Conservation (phyloP, 78 protist species). For the Acrasis kona region DNA sequence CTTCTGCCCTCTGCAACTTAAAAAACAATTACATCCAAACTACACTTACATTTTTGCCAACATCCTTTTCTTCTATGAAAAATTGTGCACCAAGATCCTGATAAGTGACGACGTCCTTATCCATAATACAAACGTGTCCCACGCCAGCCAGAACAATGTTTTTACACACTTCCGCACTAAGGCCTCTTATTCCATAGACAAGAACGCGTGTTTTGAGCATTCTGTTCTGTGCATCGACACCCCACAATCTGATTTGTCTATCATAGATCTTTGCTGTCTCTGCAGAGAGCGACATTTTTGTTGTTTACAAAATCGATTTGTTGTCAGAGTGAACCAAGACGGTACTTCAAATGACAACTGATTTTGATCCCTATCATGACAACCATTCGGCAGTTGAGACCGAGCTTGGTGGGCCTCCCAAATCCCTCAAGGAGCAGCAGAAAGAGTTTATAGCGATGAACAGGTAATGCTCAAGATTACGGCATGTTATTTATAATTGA, state of each 20-base stretch:
- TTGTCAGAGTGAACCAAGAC: too few species aligned
- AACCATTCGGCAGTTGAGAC: too few species aligned
- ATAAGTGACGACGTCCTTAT: background rate
- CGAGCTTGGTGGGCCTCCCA: too few species aligned
- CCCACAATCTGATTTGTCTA: slow-evolving; percentile 3
- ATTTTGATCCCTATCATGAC: too few species aligned
- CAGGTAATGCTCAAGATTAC: too few species aligned
- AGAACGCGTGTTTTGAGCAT: background rate
- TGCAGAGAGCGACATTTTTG: background rate
- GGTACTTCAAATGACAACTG: too few species aligned
- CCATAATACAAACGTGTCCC: background rate
- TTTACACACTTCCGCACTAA: slow-evolving; percentile 9
- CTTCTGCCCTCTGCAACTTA: slow-evolving; percentile 1
- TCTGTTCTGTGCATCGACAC: background rate
- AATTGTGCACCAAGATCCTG: background rate
- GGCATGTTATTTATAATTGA: too few species aligned
- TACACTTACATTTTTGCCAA: background rate
- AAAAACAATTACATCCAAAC: background rate
- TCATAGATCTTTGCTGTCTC: background rate
- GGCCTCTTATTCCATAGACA: background rate
- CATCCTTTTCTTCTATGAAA: background rate
- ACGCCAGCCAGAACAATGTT: background rate
- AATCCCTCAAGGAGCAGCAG: too few species aligned
- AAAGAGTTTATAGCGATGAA: too few species aligned
- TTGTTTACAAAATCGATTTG: too few species aligned